Evolutionary conservation across 306 rosid species (phyloP), one percentile per base, ranked within the genome.

Genomic region (Inga laurina): DNA sequence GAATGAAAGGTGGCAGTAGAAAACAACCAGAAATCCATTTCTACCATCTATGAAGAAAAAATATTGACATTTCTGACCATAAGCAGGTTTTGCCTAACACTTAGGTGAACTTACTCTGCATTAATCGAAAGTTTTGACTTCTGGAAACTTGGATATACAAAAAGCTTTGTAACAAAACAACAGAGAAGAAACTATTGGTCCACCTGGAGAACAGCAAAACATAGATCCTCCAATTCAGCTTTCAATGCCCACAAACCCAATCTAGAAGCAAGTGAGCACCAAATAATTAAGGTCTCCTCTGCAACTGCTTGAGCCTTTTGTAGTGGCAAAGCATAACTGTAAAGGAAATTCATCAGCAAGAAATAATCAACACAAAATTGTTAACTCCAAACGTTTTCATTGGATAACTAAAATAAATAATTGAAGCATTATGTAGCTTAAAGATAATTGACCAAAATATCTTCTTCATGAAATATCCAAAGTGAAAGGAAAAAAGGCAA

Each of bases 211-310:
- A 95, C 97, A 71, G 97, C 98, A 85, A 95, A 95, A 84, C 99
- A 92, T 72, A 92, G 90, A 91, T 95, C 99, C 88, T 95, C 99
- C 43, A 93, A 85, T 88, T 95, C 98, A 75, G 96, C 96, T 93
- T 93, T 92, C 93, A 95, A 83, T 10, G 97, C 94, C 98, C 99
- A 95, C 77, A 95, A 89, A 74, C 99, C 99, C 91, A 95, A 88
- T 87, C 94, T 90, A 81, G 98, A 95, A 76, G 98, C 98, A 84
- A 95, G 98, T 57, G 97, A 93, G 74, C 98, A 93, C 98, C 98
- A 95, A 84, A 95, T 89, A 79, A 90, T 92, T 81, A 95, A 90
- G 81, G 98, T 95, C 89, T 95, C 98, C 88, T 85, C 91, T 68
- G 98, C 98, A 79, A 95, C 92, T 86, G 98, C 98, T 90, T 95